Base-by-base conservation (phyloP, 805 yeast species). In the Candida qinlingensis region DNA sequence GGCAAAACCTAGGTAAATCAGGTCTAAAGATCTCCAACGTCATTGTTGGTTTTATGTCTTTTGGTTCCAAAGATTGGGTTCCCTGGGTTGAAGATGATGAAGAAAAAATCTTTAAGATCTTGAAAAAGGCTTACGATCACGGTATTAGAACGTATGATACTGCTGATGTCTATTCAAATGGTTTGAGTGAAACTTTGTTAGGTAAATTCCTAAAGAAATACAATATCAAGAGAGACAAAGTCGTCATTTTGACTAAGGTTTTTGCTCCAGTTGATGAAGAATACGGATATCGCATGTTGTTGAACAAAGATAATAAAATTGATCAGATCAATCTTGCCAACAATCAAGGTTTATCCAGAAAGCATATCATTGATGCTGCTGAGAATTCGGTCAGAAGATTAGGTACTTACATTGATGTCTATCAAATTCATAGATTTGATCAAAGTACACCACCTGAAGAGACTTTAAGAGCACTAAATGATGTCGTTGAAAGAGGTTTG, bases 351-450 rank as follows among this genome's bases (percentile, higher is more conserved):
- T 54, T 71, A 10, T 70, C 75, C 6, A 57, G 77, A 47, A 75
- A 73, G 51, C 79, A 76, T 56, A 69, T 77, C 27, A 51, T 74
- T n/a, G 77, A 73, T 48, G 76, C 41, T 69, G 46, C 52, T 62
- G 41, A 58, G 63, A 65, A 57, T 5, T 71, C 77, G 3, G 72
- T 69, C 12, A 64, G 66, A 51, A 66, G 81, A 56, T 59, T 77
- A 49, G 81, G 81, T 4, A 76, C 81, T 3, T 73, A 75, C 54
- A 70, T 76, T 41, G 82, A 77, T 57, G 70, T 81, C 25, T 65
- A 71, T n/a, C 85, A 79, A 62, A 76, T 81, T 54, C 86, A 81
- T 61, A 62, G 85, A 47, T 61, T 71, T 42, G 86, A 81, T 60
- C 56, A 55, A 28, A 56, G 64, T 4, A 71, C 76, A 4, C 77